A percentile compares a stretch with the other conserved stretches of the same genome.
Conservation (phyloP, 2,329 filamentous ascomycete genomes). For the Helminthosporium solani region DNA sequence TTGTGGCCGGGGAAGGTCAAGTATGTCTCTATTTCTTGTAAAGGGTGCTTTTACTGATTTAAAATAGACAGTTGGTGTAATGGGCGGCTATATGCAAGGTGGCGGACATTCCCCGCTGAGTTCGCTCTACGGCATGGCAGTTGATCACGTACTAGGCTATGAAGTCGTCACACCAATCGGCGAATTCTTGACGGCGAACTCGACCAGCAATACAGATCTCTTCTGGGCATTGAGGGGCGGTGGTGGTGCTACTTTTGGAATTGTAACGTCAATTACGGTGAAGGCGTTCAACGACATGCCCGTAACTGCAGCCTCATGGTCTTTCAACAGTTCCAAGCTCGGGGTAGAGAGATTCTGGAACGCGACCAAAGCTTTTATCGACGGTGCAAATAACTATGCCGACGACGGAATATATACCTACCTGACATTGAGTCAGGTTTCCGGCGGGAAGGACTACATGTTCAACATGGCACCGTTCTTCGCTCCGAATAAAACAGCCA, state of each 20-base stretch:
- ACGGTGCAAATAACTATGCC: conserved; percentile 12
- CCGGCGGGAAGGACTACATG: conserved; percentile 12
- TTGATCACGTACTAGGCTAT: conserved; percentile 28
- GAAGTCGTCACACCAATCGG: conserved; percentile 26
- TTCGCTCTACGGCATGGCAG: conserved; percentile 43
- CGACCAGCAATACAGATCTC: conserved; percentile 20
- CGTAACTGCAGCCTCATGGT: conserved; percentile 32
- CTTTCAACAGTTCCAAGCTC: conserved; percentile 25
- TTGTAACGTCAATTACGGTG: conserved; percentile 28
- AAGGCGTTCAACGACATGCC: conserved; percentile 29
- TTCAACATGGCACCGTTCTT: conserved; percentile 26
- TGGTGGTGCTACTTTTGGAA: conserved; percentile 29
- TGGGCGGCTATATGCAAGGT: conserved; percentile 43
- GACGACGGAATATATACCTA: conserved; percentile 23
- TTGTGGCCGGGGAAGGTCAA: conserved; percentile 24
- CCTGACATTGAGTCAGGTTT: conserved; percentile 13
- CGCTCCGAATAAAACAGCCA: conserved; percentile 22
- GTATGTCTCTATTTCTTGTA: conserved; percentile 5
- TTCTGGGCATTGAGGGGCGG: conserved; percentile 33
- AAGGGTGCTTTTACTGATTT: background rate
- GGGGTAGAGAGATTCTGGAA: conserved; percentile 34
- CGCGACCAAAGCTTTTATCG: conserved; percentile 16
- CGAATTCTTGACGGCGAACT: conserved; percentile 24
- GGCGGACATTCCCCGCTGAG: conserved; percentile 57
- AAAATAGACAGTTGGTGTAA: conserved; percentile 50